Conservation (phyloP, 768 basidiomycete species). For the Boletus coccyginus region DNA sequence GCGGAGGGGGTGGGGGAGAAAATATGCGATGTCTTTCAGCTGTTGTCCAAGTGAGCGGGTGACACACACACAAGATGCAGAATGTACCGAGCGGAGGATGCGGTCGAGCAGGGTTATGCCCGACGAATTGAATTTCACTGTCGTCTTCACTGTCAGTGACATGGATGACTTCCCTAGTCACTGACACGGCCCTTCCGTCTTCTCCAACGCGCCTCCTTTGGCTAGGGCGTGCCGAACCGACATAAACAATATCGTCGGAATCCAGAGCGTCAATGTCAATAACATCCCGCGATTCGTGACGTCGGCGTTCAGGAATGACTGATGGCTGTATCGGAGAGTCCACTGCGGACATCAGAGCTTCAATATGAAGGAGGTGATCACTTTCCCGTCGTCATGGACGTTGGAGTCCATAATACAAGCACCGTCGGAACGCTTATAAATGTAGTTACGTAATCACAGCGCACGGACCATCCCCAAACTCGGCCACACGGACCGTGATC, state of each 20-base stretch:
- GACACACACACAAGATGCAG: background rate
- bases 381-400: conserved; percentile 20
- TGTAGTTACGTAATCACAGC: conserved; percentile 22
- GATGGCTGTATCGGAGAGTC: conserved; percentile 6
- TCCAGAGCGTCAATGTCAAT: conserved; percentile 47
- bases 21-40: conserved; percentile 29
- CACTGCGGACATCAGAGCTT: conserved; percentile 19
- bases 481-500: conserved; percentile 18
- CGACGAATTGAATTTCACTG: conserved; percentile 27
- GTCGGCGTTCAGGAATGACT: conserved; percentile 12
- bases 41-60: background rate
- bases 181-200: conserved; percentile 19
- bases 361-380: background rate
- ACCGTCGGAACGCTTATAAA: conserved; percentile 10
- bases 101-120: conserved; percentile 20
- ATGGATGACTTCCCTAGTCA: conserved; percentile 28
- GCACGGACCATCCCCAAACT: conserved; percentile 34
- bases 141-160: conserved; percentile 44
- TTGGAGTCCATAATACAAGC: conserved; percentile 6
- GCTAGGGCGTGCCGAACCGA: conserved; percentile 21
- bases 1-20: conserved; percentile 51
- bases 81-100: conserved; percentile 19
- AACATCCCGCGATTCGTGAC: conserved; percentile 28
- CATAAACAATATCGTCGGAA: conserved; percentile 30
- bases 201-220: conserved; percentile 28